A percentile compares a stretch with the other conserved stretches of the same genome.
Evolutionary conservation across 148 eudicot genomes (phyloP).

Genomic region (Silene conica): DNA sequence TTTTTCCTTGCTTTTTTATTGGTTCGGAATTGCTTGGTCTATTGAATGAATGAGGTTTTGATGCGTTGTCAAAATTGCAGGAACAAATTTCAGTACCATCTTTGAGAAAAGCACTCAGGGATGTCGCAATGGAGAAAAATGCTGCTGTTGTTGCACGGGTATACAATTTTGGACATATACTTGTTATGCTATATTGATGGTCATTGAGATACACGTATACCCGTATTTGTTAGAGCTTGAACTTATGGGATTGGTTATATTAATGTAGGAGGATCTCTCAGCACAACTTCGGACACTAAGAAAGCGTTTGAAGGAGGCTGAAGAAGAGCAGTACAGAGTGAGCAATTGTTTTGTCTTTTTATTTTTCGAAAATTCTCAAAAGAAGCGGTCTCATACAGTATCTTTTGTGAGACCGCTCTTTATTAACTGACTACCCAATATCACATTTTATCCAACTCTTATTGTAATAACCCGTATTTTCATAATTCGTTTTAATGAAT

Average conservation of each 20-base stretch:
- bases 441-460: too few relatives aligned
- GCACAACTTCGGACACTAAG: conserved; percentile 78
- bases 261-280: conserved; percentile 88
- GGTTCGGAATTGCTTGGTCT: not conserved
- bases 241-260: conserved; percentile 21
- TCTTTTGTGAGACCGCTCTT: too few relatives aligned
- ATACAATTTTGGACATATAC: conserved; percentile 13
- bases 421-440: too few relatives aligned
- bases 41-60: not conserved
- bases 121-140: conserved; percentile 98
- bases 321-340: conserved; percentile 97
- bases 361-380: too few relatives aligned
- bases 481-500: too few relatives aligned
- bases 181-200: not conserved
- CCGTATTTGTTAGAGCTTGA: conserved; percentile 11
- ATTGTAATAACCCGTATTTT: too few relatives aligned
- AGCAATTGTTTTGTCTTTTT: conserved; percentile 16
- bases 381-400: too few relatives aligned
- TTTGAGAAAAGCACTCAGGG: conserved; percentile 83
- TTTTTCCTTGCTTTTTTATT: not conserved
- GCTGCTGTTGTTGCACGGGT: conserved; percentile 99
- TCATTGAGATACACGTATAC: not conserved
- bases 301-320: conserved; percentile 87
- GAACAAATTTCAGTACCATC: conserved; percentile 82
- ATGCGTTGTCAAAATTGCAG: conserved; percentile 36